phyloP scores from a whole-genome alignment of 345 rosid genomes.

The Aurinia saxatilis region DNA sequence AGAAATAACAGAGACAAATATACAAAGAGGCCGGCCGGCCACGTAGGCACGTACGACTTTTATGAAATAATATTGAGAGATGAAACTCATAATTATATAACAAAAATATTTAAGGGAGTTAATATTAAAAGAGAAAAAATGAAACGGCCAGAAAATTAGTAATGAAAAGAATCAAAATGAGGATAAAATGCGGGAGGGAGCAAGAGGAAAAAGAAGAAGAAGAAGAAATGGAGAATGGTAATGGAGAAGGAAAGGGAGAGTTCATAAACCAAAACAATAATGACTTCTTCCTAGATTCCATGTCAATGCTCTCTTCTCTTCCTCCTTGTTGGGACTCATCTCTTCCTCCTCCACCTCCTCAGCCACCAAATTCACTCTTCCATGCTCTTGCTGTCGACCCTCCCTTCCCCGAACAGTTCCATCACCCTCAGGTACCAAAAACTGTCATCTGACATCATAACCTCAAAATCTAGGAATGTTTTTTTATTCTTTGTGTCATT shows the following conservation, averaged over 20 bases:
- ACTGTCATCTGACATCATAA: background rate
- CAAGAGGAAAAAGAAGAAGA: background rate
- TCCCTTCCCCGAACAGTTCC: slow-evolving; percentile 61
- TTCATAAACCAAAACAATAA: slow-evolving; percentile 29
- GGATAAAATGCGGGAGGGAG: slow-evolving; percentile 21
- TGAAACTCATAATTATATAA: slow-evolving; percentile 11
- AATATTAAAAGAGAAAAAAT: background rate
- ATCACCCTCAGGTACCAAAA: slow-evolving; percentile 40
- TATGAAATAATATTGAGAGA: slow-evolving; percentile 13
- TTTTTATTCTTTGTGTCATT: background rate
- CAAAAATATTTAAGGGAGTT: background rate
- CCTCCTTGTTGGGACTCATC: slow-evolving; percentile 44
- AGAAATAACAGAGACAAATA: background rate
- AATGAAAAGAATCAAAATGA: background rate
- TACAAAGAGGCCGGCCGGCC: slow-evolving; percentile 20
- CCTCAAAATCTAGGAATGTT: background rate
- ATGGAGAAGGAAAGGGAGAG: slow-evolving; percentile 30
- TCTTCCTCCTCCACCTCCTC: slow-evolving; percentile 35
- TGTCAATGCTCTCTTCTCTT: slow-evolving; percentile 74
- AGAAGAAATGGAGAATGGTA: slow-evolving; percentile 26
- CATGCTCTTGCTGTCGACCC: slow-evolving; percentile 33
- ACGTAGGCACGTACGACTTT: slow-evolving; percentile 24
- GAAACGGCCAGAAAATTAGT: slow-evolving; percentile 16
- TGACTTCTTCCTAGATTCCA: slow-evolving; percentile 77
- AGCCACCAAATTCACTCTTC: slow-evolving; percentile 34